Evolutionary conservation across 2,329 filamentous ascomycete species (phyloP).

Genomic region (Pleoardoris graminearum): DNA sequence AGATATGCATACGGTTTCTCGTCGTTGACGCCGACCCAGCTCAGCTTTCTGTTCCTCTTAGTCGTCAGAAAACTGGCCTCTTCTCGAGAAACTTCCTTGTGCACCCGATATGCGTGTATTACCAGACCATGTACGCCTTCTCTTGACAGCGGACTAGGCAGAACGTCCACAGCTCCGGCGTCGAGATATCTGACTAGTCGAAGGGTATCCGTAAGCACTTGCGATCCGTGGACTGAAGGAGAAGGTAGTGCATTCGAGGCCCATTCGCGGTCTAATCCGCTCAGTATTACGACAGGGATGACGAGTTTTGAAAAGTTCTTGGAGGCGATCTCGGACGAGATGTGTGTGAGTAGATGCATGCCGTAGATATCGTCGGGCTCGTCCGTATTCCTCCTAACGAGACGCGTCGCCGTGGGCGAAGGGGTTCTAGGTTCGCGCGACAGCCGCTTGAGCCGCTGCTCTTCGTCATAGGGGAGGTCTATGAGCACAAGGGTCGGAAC

Average conservation of each 20-base stretch:
- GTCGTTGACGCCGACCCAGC: slow-evolving; percentile 87
- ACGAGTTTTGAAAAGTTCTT: slow-evolving; percentile 46
- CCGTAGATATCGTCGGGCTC: slow-evolving; percentile 50
- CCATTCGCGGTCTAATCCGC: slow-evolving; percentile 41
- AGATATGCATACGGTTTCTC: slow-evolving; percentile 87
- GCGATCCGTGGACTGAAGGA: slow-evolving; percentile 39
- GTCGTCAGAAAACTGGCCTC: slow-evolving; percentile 72
- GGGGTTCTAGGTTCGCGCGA: slow-evolving; percentile 48
- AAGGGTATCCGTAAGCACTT: slow-evolving; percentile 53
- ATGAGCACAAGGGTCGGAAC: slow-evolving; percentile 48
- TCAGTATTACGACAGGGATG: slow-evolving; percentile 47
- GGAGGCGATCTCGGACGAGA: slow-evolving; percentile 48
- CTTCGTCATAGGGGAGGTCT: slow-evolving; percentile 50
- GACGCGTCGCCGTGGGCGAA: slow-evolving; percentile 44
- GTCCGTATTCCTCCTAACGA: slow-evolving; percentile 32
- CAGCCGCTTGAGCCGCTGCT: slow-evolving; percentile 45
- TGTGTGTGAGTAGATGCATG: slow-evolving; percentile 47
- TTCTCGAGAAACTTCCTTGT: slow-evolving; percentile 74
- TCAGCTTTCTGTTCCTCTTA: slow-evolving; percentile 78
- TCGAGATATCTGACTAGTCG: slow-evolving; percentile 76
- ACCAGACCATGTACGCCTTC: slow-evolving; percentile 75
- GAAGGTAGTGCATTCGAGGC: slow-evolving; percentile 35
- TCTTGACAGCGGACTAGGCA: slow-evolving; percentile 75
- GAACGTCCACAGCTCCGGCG: slow-evolving; percentile 82
- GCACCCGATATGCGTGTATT: slow-evolving; percentile 80